A percentile compares a stretch with the other conserved stretches of the same genome.
These are phyloP conservation scores for Xylaria sp. DNA, from an alignment of 2,329 filamentous ascomycete species.

Conservation along the genomic window DNA sequence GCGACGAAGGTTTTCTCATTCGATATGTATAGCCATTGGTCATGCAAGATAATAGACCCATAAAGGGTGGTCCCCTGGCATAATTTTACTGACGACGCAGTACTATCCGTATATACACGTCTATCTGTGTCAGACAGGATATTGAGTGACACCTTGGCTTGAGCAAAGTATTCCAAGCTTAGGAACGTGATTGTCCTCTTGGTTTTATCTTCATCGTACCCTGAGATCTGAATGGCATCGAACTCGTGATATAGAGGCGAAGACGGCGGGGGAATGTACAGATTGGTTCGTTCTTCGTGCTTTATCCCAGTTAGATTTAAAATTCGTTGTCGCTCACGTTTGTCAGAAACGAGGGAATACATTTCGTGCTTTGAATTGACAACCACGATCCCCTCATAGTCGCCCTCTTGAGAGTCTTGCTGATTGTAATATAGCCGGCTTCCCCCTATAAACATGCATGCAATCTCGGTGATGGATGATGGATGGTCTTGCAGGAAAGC, in stretches of 20 bases:
- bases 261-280: not conserved
- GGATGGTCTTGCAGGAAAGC: slow-evolving; percentile 25
- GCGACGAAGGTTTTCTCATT: not conserved
- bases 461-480: slow-evolving; percentile 10
- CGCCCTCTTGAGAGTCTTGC: not conserved
- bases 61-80: slow-evolving; percentile 20
- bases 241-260: slow-evolving; percentile 17
- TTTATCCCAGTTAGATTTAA: slow-evolving; percentile 16
- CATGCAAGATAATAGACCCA: slow-evolving; percentile 4
- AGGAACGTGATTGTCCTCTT: slow-evolving; percentile 21
- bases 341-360: not conserved
- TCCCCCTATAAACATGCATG: slow-evolving; percentile 28
- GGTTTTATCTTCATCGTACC: not conserved
- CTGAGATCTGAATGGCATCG: slow-evolving; percentile 17
- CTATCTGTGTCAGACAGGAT: slow-evolving; percentile 20
- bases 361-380: slow-evolving; percentile 22
- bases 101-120: slow-evolving; percentile 3
- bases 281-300: not conserved
- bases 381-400: slow-evolving; percentile 30
- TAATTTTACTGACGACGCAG: not conserved
- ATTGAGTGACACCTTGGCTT: slow-evolving; percentile 19
- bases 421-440: slow-evolving; percentile 28
- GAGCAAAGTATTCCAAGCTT: slow-evolving; percentile 20
- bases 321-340: slow-evolving; percentile 8
- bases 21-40: slow-evolving; percentile 17